Base-by-base conservation (phyloP, 768 basidiomycete genomes). In the Kwoniella bestiolae region DNA sequence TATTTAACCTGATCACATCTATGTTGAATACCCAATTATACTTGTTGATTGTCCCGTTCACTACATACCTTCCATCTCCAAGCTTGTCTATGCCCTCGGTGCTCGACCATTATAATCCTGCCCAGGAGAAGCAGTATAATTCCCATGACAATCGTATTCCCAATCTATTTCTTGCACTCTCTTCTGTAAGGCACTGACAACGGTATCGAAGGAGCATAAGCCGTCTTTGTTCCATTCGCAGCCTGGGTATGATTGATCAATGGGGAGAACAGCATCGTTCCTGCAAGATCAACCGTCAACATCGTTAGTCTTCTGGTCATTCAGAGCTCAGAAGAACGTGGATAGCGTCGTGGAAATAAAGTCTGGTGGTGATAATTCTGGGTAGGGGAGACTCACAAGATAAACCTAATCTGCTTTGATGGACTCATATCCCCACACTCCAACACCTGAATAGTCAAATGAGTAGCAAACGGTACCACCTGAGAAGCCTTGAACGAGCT, bases 361-460 rank as follows among this genome's bases (percentile, higher is more conserved):
- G n/a, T n/a, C n/a, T n/a, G n/a, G n/a, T n/a, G n/a, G n/a, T n/a
- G n/a, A n/a, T n/a, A n/a, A n/a, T n/a, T n/a, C n/a, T n/a, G n/a
- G n/a, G n/a, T n/a, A n/a, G n/a, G n/a, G n/a, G 5, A 64, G 14
- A 82, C 85, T 61, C 81, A 92, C 91, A 83, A 28, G 41, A 78
- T 66, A 66, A 76, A 78, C 25, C 76, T 60, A 18, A 74, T 69
- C 56, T 78, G 76, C 64, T 76, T 78, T 62, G 66, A 61, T 5
- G 74, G 72, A 7, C 56, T 59, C 44, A 58, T 56, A 25, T 72
- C 46, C 12, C 69, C 34, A 58, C 74, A 76, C 50, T 76, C 70
- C 50, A 78, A 35, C 25, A 78, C 73, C 82, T 95, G 93, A 84
- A 94, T 89, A 75, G 92, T 91, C 23, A 65, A 61, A 52, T 72